A percentile compares a stretch with the other conserved stretches of the same genome.
Conservation (phyloP, 2,329 filamentous ascomycete genomes). For the Penicillium thymicola region DNA sequence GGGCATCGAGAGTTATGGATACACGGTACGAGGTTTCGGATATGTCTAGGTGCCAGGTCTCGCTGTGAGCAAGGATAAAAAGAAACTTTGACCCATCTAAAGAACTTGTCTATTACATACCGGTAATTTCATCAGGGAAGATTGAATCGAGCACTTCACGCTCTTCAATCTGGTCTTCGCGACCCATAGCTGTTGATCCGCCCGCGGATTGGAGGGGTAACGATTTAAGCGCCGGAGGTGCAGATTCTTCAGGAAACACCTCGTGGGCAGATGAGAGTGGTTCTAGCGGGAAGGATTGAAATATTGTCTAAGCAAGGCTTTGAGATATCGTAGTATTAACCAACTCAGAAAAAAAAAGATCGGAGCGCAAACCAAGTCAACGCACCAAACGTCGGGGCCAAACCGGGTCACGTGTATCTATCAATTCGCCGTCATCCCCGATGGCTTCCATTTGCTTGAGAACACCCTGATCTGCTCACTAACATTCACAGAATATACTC, state of each 20-base stretch:
- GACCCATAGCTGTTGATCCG: conserved; percentile 43
- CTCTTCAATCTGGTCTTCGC: conserved; percentile 92
- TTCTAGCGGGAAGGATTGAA: neutral
- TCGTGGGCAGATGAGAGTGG: neutral
- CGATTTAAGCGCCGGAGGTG: conserved; percentile 3
- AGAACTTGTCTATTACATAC: conserved; percentile 44
- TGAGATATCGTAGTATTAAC: neutral
- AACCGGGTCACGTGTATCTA: neutral
- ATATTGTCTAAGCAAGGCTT: neutral
- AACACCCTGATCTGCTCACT: too few species aligned
- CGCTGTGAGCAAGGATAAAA: conserved; percentile 14
- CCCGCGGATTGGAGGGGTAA: conserved; percentile 32
- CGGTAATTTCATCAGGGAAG: conserved; percentile 95
- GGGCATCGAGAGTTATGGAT: conserved; percentile 77
- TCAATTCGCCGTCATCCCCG: neutral
- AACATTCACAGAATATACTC: too few species aligned
- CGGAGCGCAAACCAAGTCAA: conserved; percentile 9
- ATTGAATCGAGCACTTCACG: conserved; percentile 97
- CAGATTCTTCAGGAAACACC: neutral
- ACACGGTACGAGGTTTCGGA: conserved; percentile 87
- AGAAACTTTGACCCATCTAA: neutral
- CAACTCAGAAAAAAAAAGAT: conserved; percentile 2
- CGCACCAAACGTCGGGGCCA: neutral
- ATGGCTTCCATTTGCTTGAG: neutral
- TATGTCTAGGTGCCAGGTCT: conserved; percentile 60